Evolutionary conservation across 768 basidiomycete genomes (phyloP).

Genomic region (Termitomyces sp.): DNA sequence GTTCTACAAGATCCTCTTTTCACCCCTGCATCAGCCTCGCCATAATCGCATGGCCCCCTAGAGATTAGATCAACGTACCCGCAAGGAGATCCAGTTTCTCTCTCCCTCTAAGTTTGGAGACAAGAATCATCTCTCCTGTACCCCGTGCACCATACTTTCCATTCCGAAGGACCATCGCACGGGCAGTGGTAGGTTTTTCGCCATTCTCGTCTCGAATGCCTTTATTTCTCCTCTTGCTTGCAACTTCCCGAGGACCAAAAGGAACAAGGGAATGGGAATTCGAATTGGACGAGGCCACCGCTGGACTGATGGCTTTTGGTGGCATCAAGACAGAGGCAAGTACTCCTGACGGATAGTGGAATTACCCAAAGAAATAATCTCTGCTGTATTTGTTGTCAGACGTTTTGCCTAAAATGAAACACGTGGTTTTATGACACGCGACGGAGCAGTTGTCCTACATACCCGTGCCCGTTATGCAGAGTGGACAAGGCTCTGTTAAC

Average conservation of each 20-base stretch:
- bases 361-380: neutral
- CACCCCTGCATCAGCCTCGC: neutral
- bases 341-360: neutral
- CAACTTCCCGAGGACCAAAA: slow-evolving; percentile 50
- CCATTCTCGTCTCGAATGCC: slow-evolving; percentile 43
- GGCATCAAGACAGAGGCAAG: slow-evolving; percentile 16
- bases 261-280: slow-evolving; percentile 49
- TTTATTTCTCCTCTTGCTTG: slow-evolving; percentile 21
- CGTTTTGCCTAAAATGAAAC: too few relatives aligned
- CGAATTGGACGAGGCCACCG: slow-evolving; percentile 19
- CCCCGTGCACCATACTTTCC: slow-evolving; percentile 70
- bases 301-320: slow-evolving; percentile 12
- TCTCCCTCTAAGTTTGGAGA: slow-evolving; percentile 60
- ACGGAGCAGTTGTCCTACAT: too few relatives aligned
- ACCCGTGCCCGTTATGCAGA: too few relatives aligned
- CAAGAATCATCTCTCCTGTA: slow-evolving; percentile 57
- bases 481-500: too few relatives aligned
- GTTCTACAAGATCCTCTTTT: slow-evolving; percentile 62
- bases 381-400: neutral
- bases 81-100: slow-evolving; percentile 79
- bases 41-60: neutral
- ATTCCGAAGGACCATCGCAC: slow-evolving; percentile 69
- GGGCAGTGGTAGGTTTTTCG: slow-evolving; percentile 58
- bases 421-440: too few relatives aligned
- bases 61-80: slow-evolving; percentile 35